Evolutionary conservation across 208 protist genomes (phyloP).

Genomic region (Lotmaria passim): DNA sequence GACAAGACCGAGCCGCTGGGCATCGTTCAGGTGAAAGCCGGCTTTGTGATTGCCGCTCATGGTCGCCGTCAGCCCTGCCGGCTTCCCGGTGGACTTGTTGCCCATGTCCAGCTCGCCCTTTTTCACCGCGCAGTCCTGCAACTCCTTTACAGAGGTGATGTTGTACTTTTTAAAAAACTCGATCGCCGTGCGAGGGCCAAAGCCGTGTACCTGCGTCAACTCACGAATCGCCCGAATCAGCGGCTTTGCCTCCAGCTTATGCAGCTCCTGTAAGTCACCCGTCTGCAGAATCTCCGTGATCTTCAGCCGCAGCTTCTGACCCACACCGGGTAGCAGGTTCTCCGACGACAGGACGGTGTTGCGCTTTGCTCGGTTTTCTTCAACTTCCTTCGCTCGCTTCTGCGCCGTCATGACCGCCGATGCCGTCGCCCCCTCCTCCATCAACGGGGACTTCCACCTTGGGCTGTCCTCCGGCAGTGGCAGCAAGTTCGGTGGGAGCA

Average conservation of each 20-base stretch:
- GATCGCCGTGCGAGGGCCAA: slow-evolving; percentile 85
- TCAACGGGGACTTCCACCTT: slow-evolving; percentile 7
- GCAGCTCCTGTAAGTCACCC: slow-evolving; percentile 75
- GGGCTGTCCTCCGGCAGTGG: slow-evolving; percentile 55
- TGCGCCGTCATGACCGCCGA: slow-evolving; percentile 10
- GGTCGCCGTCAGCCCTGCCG: slow-evolving; percentile 11
- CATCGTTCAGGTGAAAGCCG: slow-evolving; percentile 65
- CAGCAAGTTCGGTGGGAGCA: slow-evolving; percentile 76
- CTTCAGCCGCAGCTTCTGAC: slow-evolving; percentile 74
- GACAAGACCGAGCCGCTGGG: slow-evolving; percentile 75
- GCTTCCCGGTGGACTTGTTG: slow-evolving; percentile 39
- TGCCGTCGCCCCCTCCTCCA: slow-evolving; percentile 5
- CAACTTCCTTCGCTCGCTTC: slow-evolving; percentile 31
- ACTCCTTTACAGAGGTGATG: slow-evolving; percentile 69
- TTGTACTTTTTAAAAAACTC: slow-evolving; percentile 73
- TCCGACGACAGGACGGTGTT: slow-evolving; percentile 31
- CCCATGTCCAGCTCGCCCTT: slow-evolving; percentile 35
- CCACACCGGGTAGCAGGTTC: slow-evolving; percentile 54
- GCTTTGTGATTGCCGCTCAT: slow-evolving; percentile 32
- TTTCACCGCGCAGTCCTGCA: slow-evolving; percentile 55
- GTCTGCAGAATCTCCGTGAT: slow-evolving; percentile 83
- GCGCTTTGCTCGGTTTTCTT: slow-evolving; percentile 48
- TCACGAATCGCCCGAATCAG: slow-evolving; percentile 79
- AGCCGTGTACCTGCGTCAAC: slow-evolving; percentile 84
- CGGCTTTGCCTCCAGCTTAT: slow-evolving; percentile 68